Base-by-base conservation (phyloP, 176 grass and related monocot species). In the Triticum timopheevii region DNA sequence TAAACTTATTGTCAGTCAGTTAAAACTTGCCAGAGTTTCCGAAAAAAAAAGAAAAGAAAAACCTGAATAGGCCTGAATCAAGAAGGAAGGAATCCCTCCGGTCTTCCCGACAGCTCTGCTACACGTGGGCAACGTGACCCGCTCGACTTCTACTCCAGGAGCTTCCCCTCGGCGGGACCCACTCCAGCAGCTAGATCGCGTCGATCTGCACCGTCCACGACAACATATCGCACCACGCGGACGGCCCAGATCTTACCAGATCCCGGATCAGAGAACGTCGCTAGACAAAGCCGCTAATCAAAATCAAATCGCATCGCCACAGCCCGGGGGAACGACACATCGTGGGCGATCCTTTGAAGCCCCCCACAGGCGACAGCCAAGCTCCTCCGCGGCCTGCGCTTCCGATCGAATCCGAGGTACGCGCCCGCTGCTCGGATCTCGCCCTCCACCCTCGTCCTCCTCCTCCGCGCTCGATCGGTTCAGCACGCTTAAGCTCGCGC, bases 401-500 rank as follows among this genome's bases (percentile, higher is more conserved):
- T 84, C 54, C 69, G 36, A 75, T 84, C 71, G 83, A 84, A 76
- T 63, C 70, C 58, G 30, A 47, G 82, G 82, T 84, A 84, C 39
- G 54, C 2, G 4, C 61, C n/a, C 23, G 36, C 24, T 22, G 10
- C 39, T 30, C 61, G 39, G 78, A 80, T 80, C 78, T 45, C 39
- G 24, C 39, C 52, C 6, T 19, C 20, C 36, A 36, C 42, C 54
- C 56, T 13, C 65, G 5, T 63, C 44, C 65, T 20, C 56, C 39
- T 70, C 80, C 19, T 58, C 45, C 47, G 45, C 71, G 3, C 4
- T 31, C 61, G 83, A 49, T 65, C 39, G 15, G 25, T 10, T 31
- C 67, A 13, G 78, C 59, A 28, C 61, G 78, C 7, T 65, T 42
- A 65, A 65, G 78, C 61, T 80, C 36, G 20, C 44, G 42, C 77